phyloP scores from a whole-genome alignment of 306 rosid genomes.

The Dalbergia cochinchinensis region DNA sequence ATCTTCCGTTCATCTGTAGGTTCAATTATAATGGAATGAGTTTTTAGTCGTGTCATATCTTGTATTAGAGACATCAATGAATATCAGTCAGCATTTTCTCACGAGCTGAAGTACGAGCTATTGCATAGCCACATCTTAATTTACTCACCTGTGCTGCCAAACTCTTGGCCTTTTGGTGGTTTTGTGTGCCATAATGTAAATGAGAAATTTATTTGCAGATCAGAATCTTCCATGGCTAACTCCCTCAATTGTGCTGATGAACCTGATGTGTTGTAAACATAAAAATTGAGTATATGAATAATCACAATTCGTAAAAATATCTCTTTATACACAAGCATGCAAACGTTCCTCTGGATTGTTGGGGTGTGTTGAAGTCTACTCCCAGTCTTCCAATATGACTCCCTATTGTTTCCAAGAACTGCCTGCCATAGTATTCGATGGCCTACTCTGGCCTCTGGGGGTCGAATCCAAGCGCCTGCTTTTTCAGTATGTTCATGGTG shows the following conservation, averaged over 20 bases:
- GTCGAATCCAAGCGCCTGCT: too few relatives aligned
- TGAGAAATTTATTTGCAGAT: slow-evolving; percentile 47
- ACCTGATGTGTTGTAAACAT: too few relatives aligned
- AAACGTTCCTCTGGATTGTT: too few relatives aligned
- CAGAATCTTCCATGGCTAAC: neutral
- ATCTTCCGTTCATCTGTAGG: slow-evolving; percentile 88
- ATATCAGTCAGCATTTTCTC: slow-evolving; percentile 46
- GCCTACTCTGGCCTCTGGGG: too few relatives aligned
- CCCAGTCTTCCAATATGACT: too few relatives aligned
- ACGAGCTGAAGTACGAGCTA: slow-evolving; percentile 45
- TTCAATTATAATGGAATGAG: slow-evolving; percentile 70
- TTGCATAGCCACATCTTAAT: slow-evolving; percentile 26
- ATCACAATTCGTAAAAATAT: too few relatives aligned
- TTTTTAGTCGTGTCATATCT: slow-evolving; percentile 33
- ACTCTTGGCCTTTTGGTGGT: slow-evolving; percentile 35
- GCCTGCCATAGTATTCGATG: too few relatives aligned
- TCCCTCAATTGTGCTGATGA: neutral
- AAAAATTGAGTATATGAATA: too few relatives aligned
- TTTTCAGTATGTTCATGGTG: too few relatives aligned
- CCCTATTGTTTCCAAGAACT: too few relatives aligned
- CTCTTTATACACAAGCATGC: too few relatives aligned
- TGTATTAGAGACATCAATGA: slow-evolving; percentile 36
- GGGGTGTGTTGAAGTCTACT: too few relatives aligned
- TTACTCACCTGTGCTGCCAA: slow-evolving; percentile 27
- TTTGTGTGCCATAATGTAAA: slow-evolving; percentile 54